These are phyloP conservation scores for Polyplosphaeria fusca DNA, from an alignment of 495 filamentous ascomycete species.

Conservation along the genomic window DNA sequence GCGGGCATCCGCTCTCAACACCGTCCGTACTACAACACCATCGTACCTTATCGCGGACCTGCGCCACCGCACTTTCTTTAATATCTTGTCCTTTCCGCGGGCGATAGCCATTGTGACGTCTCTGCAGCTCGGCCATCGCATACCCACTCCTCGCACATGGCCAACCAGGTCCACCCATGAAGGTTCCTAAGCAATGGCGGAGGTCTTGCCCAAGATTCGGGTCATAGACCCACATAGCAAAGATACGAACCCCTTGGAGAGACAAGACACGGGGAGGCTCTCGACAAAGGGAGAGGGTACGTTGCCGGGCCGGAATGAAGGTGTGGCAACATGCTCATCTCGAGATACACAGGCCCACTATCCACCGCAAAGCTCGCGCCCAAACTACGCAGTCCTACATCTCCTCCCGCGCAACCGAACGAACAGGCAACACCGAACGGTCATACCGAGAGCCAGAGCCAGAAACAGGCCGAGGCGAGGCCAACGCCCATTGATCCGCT, in stretches of 20 bases:
- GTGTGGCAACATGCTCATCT: not conserved
- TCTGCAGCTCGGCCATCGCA: not conserved
- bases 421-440: constrained; percentile 21
- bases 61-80: too few species aligned
- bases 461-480: constrained; percentile 11
- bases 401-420: not conserved
- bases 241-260: constrained; percentile 26
- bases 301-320: not conserved
- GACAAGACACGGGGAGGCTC: constrained; percentile 26
- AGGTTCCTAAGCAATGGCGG: constrained; percentile 43
- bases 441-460: constrained; percentile 1
- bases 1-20: too few species aligned
- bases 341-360: constrained; percentile 11
- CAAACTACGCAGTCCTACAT: constrained; percentile 21
- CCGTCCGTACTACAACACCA: too few species aligned
- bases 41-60: too few species aligned
- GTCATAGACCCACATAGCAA: constrained; percentile 43
- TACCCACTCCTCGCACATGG: constrained; percentile 10
- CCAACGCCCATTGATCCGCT: constrained; percentile 38
- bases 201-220: constrained; percentile 44
- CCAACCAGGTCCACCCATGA: constrained; percentile 26
- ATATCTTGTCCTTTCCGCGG: too few species aligned
- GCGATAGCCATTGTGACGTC: too few species aligned
- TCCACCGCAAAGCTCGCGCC: constrained; percentile 18
- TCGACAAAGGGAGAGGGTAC: constrained; percentile 28